Evolutionary conservation across 257 asterid species (phyloP), one percentile per base, ranked within the genome.

Genomic region (Scutellaria baicalensis): DNA sequence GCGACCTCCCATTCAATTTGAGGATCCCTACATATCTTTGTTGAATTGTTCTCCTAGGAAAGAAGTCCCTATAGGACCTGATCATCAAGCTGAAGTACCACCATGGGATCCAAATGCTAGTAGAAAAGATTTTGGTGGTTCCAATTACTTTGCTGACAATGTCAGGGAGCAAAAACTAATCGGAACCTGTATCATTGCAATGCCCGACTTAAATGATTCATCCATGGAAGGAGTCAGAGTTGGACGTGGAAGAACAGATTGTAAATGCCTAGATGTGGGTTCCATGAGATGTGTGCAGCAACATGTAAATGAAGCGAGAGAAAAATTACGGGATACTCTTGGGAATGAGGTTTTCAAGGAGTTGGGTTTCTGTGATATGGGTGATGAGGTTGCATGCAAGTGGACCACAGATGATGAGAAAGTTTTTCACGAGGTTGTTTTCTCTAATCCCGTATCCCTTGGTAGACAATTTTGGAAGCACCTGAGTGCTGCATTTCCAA

Each of bases 221-320:
- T 59, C 78, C 45, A 20, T 60, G 39, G 75, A 70, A 20, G 83
- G 77, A 42, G 61, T 58, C 23, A 75, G 75, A 31, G 69, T 81
- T 62, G 93, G 86, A 27, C 62, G 73, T 51, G 90, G 94, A 48
- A 79, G 89, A 84, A 70, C 48, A 35, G 80, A 79, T 39, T 89
- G 96, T 68, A 43, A 33, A 58, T 93, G 96, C 74, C 64, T 54
- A 39, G 97, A 91, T 68, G 47, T 66, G 81, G 95, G 94, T 50
- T 91, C 99, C 64, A 75, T 86, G 54, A 82, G 96, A 75, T 93
- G 99, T 49, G 94, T 86, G 51, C 86, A 75, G 74, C 92, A 83
- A 58, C 96, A 89, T 51, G 76, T 88, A 17, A 66, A 68, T 7
- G 93, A 91, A 81, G 89, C 91, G 31, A 83, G 96, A 75, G 88